phyloP scores from a whole-genome alignment of 2,329 filamentous ascomycete species.

The Clarireedia monteithiana region DNA sequence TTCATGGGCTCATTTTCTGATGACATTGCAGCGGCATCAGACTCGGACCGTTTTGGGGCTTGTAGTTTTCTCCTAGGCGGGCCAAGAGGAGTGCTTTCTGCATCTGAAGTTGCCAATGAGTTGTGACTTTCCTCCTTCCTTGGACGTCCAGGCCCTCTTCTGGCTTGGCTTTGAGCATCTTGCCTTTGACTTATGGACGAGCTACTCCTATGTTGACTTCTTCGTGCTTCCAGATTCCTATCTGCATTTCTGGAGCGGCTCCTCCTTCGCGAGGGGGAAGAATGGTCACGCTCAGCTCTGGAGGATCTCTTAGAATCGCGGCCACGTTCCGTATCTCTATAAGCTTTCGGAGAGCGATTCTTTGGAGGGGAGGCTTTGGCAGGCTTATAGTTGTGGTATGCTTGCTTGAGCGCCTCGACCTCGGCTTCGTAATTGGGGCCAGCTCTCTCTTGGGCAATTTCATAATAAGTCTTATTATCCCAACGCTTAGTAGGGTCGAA shows the following conservation, averaged over 20 bases:
- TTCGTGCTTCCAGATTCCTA: constrained; percentile 18
- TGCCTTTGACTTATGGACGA: constrained; percentile 15
- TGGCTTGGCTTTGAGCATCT: constrained; percentile 16
- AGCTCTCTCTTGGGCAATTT: constrained; percentile 61
- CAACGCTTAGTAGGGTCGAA: constrained; percentile 77
- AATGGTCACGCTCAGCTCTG: constrained; percentile 18
- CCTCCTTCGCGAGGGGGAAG: constrained; percentile 22
- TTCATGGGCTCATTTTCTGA: constrained; percentile 42
- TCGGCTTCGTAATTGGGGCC: constrained; percentile 91
- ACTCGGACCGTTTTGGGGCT: constrained; percentile 43
- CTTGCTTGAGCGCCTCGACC: constrained; percentile 68
- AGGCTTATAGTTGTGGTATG: constrained; percentile 56
- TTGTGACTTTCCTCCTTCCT: constrained; percentile 40
- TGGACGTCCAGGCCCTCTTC: constrained; percentile 43
- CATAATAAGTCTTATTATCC: constrained; percentile 74
- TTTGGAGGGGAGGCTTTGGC: constrained; percentile 40
- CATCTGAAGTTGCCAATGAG: constrained; percentile 19
- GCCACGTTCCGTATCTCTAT: constrained; percentile 30
- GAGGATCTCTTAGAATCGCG: constrained; percentile 17
- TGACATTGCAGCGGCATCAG: constrained; percentile 44
- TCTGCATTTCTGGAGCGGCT: constrained; percentile 19
- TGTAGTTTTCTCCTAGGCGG: constrained; percentile 42
- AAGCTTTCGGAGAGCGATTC: constrained; percentile 41
- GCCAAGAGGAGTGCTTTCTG: constrained; percentile 23
- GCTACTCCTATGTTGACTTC: constrained; percentile 12